A percentile compares a stretch with the other conserved stretches of the same genome.
phyloP scores from a whole-genome alignment of 345 rosid genomes.

The Populus deltoides region DNA sequence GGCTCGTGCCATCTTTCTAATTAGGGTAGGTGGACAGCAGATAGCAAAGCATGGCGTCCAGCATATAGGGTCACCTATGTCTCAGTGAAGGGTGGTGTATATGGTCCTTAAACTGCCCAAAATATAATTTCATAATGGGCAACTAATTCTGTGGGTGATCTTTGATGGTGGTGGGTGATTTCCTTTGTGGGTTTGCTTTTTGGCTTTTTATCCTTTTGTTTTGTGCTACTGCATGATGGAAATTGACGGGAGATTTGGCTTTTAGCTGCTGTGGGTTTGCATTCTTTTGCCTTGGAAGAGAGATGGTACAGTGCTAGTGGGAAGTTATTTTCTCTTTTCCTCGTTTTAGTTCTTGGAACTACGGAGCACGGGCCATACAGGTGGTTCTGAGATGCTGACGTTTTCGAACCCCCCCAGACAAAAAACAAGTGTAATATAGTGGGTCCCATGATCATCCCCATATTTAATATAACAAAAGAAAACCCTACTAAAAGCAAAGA shows the following conservation, averaged over 20 bases:
- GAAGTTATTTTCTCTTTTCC: too few relatives aligned
- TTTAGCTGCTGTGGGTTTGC: constrained; percentile 26
- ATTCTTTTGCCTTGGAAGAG: too few relatives aligned
- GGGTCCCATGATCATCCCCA: too few relatives aligned
- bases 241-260: constrained; percentile 41
- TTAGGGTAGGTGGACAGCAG: constrained; percentile 10
- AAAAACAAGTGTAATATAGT: too few relatives aligned
- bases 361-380: too few relatives aligned
- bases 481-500: too few relatives aligned
- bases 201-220: neutral
- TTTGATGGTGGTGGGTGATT: constrained; percentile 19
- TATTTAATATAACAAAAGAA: too few relatives aligned
- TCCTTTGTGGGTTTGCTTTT: neutral
- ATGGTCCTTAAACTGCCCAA: neutral
- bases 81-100: neutral
- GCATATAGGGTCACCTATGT: neutral
- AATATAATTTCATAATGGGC: neutral
- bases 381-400: too few relatives aligned
- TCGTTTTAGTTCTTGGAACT: too few relatives aligned
- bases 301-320: too few relatives aligned
- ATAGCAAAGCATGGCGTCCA: neutral
- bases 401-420: too few relatives aligned
- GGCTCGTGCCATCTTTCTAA: constrained; percentile 15
- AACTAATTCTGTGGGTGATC: constrained; percentile 15
- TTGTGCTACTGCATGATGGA: constrained; percentile 1